Evolutionary conservation across 2,329 filamentous ascomycete species (phyloP).

Genomic region (Ceratocystis alfenasii): DNA sequence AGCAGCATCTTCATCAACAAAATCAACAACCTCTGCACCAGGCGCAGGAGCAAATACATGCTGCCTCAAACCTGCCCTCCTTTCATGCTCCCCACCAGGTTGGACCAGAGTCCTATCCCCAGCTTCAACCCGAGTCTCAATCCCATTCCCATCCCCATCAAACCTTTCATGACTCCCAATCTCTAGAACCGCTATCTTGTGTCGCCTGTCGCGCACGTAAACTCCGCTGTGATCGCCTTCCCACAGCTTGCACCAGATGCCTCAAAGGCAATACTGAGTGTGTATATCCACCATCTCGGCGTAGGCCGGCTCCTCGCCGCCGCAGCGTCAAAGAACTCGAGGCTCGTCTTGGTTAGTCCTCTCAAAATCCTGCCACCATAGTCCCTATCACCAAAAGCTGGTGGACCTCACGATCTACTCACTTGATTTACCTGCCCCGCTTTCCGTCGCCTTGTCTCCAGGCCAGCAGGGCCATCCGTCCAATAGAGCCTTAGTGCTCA

Average conservation of each 20-base stretch:
- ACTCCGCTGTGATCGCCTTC: slow-evolving; percentile 71
- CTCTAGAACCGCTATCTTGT: slow-evolving; percentile 53
- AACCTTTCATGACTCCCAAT: slow-evolving; percentile 14
- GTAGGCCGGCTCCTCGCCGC: slow-evolving; percentile 78
- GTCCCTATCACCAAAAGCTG: not conserved
- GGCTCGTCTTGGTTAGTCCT: slow-evolving; percentile 59
- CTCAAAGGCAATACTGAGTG: slow-evolving; percentile 62
- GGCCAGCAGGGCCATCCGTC: no score
- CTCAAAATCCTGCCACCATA: not conserved
- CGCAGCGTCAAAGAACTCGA: slow-evolving; percentile 86
- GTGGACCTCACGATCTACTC: not conserved
- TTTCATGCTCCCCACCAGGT: no score
- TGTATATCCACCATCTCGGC: slow-evolving; percentile 75
- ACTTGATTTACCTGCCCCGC: not conserved
- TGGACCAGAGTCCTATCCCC: not conserved
- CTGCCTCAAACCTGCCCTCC: no score
- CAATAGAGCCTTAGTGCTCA: no score
- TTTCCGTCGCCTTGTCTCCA: not conserved
- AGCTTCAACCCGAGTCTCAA: not conserved
- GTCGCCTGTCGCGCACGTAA: slow-evolving; percentile 75
- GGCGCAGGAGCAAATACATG: no score
- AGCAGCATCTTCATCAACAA: not conserved
- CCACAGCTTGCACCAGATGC: slow-evolving; percentile 72
- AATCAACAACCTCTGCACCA: not conserved
- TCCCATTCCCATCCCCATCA: not conserved